Evolutionary conservation across 805 yeast genomes (phyloP).

Genomic region (Wickerhamomyces rabaulensis): DNA sequence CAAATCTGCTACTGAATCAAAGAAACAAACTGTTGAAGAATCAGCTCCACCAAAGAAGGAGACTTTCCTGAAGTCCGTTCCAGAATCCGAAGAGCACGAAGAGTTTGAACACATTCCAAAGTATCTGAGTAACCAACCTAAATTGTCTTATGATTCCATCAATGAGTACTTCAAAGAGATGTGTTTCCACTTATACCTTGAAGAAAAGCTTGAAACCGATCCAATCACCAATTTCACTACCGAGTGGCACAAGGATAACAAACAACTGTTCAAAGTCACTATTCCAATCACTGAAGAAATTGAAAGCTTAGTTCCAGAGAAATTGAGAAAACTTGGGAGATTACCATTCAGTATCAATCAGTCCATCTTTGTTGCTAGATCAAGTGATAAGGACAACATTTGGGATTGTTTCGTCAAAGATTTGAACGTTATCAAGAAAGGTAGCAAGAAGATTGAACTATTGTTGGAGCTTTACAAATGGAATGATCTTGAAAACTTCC

Average conservation of each 20-base stretch:
- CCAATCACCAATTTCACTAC: conserved; percentile 44
- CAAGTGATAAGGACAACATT: conserved; percentile 42
- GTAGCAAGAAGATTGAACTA: conserved; percentile 32
- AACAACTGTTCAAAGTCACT: conserved; percentile 35
- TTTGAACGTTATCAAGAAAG: conserved; percentile 27
- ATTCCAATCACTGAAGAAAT: conserved; percentile 44
- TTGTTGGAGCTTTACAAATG: conserved; percentile 51
- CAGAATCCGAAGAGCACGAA: conserved; percentile 18
- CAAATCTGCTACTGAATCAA: conserved; percentile 1
- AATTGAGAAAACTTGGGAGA: conserved; percentile 47
- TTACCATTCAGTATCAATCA: conserved; percentile 57
- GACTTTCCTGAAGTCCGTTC: conserved; percentile 5
- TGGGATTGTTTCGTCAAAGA: conserved; percentile 60
- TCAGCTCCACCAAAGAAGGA: not conserved
- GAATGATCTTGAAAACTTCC: conserved; percentile 47
- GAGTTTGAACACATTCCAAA: conserved; percentile 23
- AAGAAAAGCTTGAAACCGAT: conserved; percentile 47
- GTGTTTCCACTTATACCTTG: conserved; percentile 57
- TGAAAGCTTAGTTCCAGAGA: conserved; percentile 44
- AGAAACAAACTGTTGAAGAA: not conserved
- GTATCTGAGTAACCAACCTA: conserved; percentile 29
- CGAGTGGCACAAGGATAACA: conserved; percentile 46
- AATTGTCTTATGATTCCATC: conserved; percentile 43
- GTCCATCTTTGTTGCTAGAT: conserved; percentile 45
- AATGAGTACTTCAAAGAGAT: conserved; percentile 51